Conservation (phyloP, 352 stramenopile species). For the Elongisporangium senticosum region DNA sequence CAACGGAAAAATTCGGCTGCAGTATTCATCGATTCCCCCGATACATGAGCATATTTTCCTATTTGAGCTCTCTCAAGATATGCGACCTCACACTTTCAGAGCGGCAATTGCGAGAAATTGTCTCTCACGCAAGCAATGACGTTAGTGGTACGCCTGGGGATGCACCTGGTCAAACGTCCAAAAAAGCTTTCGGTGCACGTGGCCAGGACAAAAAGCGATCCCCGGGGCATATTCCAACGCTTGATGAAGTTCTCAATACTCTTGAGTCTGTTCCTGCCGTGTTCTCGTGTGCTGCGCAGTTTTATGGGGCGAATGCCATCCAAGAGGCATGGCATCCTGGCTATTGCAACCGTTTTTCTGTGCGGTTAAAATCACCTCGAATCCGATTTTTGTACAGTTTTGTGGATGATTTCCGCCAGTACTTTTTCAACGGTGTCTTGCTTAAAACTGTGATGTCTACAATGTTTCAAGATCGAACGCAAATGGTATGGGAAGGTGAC, state of each 20-base stretch:
- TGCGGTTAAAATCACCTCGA: conserved; percentile 69
- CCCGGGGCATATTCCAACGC: conserved; percentile 43
- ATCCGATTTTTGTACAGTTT: conserved; percentile 84
- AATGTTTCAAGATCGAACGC: conserved; percentile 51
- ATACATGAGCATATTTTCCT: conserved; percentile 67
- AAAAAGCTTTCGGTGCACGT: not conserved
- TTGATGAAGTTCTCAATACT: conserved; percentile 48
- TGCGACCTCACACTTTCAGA: conserved; percentile 58
- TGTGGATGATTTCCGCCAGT: conserved; percentile 68
- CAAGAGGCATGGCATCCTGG: conserved; percentile 80
- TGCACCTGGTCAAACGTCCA: not conserved
- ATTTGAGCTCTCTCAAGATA: conserved; percentile 70
- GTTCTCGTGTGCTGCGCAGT: conserved; percentile 70
- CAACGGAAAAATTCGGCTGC: conserved; percentile 62
- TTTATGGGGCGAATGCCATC: conserved; percentile 71
- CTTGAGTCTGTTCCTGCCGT: conserved; percentile 58
- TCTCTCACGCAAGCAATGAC: conserved; percentile 32
- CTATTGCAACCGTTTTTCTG: conserved; percentile 64
- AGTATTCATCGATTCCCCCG: conserved; percentile 64
- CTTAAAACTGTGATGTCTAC: conserved; percentile 54
- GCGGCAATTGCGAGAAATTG: conserved; percentile 55
- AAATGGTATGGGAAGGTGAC: conserved; percentile 71
- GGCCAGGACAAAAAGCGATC: not conserved
- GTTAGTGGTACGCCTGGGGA: not conserved
- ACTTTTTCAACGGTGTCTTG: conserved; percentile 64